A percentile compares a stretch with the other conserved stretches of the same genome.
These are phyloP conservation scores for Candida sanyaensis DNA, from an alignment of 1,139 yeast genomes.

Conservation along the genomic window DNA sequence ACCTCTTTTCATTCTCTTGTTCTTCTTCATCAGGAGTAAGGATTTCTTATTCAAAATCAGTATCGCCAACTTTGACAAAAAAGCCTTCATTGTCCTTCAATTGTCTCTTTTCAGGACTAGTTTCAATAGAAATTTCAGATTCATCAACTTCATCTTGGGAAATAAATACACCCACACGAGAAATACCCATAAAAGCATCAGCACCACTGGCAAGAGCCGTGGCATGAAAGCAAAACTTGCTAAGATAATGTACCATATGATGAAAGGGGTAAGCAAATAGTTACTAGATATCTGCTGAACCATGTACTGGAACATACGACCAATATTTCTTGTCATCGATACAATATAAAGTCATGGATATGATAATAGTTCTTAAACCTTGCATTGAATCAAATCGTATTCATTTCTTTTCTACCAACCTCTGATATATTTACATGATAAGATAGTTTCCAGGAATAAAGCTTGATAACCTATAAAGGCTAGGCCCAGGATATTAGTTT, in stretches of 20 bases:
- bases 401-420: slow-evolving; percentile 52
- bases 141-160: slow-evolving; percentile 25
- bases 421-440: slow-evolving; percentile 48
- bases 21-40: slow-evolving; percentile 28
- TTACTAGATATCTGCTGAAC: slow-evolving; percentile 58
- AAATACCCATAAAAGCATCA: slow-evolving; percentile 70
- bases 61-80: slow-evolving; percentile 53
- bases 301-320: slow-evolving; percentile 54
- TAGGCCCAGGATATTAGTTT: no score
- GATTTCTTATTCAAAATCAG: slow-evolving; percentile 69
- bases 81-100: slow-evolving; percentile 23
- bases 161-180: slow-evolving; percentile 58
- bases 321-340: slow-evolving; percentile 71
- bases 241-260: slow-evolving; percentile 63
- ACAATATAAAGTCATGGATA: slow-evolving; percentile 64
- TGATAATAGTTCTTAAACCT: slow-evolving; percentile 55
- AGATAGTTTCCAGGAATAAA: slow-evolving; percentile 71
- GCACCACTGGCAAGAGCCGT: slow-evolving; percentile 66
- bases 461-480: slow-evolving; percentile 34
- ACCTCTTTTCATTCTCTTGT: slow-evolving; percentile 10
- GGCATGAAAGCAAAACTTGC: slow-evolving; percentile 62
- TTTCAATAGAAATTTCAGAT: slow-evolving; percentile 18
- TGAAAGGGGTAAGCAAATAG: slow-evolving; percentile 78
- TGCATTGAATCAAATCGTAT: slow-evolving; percentile 51
- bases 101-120: slow-evolving; percentile 24